Percentiles rank a stretch among this genome's conserved stretches.
Evolutionary conservation across 768 basidiomycete genomes (phyloP).

Genomic region (Suillus weaverae): DNA sequence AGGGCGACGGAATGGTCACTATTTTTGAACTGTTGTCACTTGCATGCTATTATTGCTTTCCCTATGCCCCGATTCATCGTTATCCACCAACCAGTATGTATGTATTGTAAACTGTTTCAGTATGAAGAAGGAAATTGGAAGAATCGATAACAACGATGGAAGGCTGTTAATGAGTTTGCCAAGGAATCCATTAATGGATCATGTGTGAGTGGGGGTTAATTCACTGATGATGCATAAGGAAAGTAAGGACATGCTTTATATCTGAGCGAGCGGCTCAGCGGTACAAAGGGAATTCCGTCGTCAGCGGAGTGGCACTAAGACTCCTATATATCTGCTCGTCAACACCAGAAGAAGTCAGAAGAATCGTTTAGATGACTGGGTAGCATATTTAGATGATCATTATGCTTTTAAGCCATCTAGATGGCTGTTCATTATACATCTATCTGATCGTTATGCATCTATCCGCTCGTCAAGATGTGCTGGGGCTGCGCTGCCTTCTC

Average conservation of each 20-base stretch:
- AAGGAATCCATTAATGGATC: not conserved
- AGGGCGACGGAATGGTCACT: conserved; percentile 4
- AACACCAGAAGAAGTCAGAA: not conserved
- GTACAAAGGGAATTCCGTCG: not conserved
- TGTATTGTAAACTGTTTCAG: not conserved
- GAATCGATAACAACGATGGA: not conserved
- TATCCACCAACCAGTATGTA: not conserved
- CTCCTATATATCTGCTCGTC: not conserved
- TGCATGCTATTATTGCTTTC: conserved; percentile 1
- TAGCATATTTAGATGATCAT: not conserved
- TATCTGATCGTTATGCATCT: conserved; percentile 27
- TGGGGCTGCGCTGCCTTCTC: conserved; percentile 2
- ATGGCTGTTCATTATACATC: not conserved
- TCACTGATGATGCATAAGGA: not conserved
- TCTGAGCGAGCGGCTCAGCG: not conserved
- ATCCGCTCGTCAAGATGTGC: conserved; percentile 20
- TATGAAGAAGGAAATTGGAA: not conserved
- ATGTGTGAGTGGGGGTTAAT: not conserved
- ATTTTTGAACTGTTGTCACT: not conserved
- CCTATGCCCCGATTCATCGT: not conserved
- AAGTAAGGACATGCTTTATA: not conserved
- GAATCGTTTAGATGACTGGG: not conserved
- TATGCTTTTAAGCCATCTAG: not conserved
- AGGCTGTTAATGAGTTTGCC: not conserved
- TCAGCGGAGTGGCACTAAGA: not conserved